phyloP scores from a whole-genome alignment of 2,329 filamentous ascomycete genomes.

The Paradendryphiella salina region DNA sequence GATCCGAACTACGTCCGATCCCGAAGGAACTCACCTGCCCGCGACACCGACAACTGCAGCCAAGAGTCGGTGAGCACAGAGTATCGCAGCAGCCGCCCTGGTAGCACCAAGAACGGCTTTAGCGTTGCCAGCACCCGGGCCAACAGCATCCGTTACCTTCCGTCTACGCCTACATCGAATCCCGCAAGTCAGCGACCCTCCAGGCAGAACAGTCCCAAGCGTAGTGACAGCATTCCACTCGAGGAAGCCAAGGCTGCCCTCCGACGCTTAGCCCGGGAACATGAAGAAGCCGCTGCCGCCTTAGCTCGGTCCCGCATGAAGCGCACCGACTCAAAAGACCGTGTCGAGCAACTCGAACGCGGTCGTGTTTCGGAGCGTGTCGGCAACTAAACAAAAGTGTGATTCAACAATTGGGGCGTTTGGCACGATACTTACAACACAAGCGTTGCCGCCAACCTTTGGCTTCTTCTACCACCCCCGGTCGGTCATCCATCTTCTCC shows the following conservation, averaged over 20 bases:
- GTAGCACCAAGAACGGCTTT: slow-evolving; percentile 31
- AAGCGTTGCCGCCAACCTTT: not conserved
- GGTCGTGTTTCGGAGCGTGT: slow-evolving; percentile 24
- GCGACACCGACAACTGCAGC: slow-evolving; percentile 24
- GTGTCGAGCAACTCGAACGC: slow-evolving; percentile 24
- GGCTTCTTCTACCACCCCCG: not conserved
- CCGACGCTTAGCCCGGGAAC: slow-evolving; percentile 34
- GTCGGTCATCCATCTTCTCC: not conserved
- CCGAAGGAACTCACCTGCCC: slow-evolving; percentile 29
- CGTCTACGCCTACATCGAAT: slow-evolving; percentile 26
- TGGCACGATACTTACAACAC: not conserved
- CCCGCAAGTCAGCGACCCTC: slow-evolving; percentile 31
- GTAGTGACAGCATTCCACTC: slow-evolving; percentile 36
- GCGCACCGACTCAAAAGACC: slow-evolving; percentile 17
- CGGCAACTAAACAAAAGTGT: slow-evolving; percentile 12
- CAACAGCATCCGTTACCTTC: slow-evolving; percentile 32
- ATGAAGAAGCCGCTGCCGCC: slow-evolving; percentile 31
- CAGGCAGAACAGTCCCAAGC: slow-evolving; percentile 32
- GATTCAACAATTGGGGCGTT: slow-evolving; percentile 3
- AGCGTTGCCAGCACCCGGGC: slow-evolving; percentile 35
- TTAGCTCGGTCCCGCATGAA: slow-evolving; percentile 13
- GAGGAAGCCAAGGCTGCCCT: slow-evolving; percentile 36
- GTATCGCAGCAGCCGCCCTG: slow-evolving; percentile 29
- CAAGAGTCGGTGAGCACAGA: slow-evolving; percentile 39
- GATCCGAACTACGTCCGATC: slow-evolving; percentile 41